Percentiles rank a stretch among this genome's conserved stretches.
Evolutionary conservation across 2,329 filamentous ascomycete genomes (phyloP).

Genomic region (Aspergillus ustus): DNA sequence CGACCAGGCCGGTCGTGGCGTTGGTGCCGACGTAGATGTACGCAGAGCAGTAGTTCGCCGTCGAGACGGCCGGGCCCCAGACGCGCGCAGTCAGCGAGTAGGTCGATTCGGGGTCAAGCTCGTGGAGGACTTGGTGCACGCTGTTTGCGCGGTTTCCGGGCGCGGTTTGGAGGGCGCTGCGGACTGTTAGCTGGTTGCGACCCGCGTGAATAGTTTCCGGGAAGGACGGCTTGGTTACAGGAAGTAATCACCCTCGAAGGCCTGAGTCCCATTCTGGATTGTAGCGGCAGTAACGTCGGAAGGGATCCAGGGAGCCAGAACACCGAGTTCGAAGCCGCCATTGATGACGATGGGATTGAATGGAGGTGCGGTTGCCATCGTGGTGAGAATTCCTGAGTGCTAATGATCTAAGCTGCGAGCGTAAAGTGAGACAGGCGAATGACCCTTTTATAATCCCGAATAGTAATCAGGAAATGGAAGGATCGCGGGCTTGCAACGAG

Average conservation of each 20-base stretch:
- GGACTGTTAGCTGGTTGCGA: background rate
- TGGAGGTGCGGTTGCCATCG: background rate
- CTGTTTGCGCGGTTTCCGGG: conserved; percentile 5
- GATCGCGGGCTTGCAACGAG: background rate
- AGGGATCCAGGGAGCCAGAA: background rate
- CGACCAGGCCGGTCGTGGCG: background rate
- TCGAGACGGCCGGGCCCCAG: background rate
- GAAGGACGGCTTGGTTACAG: background rate
- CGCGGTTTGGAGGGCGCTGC: background rate
- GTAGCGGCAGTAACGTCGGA: conserved; percentile 39
- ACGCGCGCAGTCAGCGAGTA: conserved; percentile 2
- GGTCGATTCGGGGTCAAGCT: background rate
- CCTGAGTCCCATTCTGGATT: background rate
- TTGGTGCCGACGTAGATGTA: background rate
- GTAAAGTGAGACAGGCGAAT: background rate
- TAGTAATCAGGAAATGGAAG: background rate
- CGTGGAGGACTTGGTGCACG: background rate
- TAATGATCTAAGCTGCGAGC: background rate
- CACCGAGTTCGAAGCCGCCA: conserved; percentile 3
- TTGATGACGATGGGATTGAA: conserved; percentile 9
- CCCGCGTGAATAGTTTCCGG: too few species aligned
- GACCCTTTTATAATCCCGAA: background rate
- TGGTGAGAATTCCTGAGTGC: background rate
- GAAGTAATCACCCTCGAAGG: background rate
- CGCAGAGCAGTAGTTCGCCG: conserved; percentile 2